phyloP scores from a whole-genome alignment of 208 protist species.

The Kentomonas sorsogonicus region DNA sequence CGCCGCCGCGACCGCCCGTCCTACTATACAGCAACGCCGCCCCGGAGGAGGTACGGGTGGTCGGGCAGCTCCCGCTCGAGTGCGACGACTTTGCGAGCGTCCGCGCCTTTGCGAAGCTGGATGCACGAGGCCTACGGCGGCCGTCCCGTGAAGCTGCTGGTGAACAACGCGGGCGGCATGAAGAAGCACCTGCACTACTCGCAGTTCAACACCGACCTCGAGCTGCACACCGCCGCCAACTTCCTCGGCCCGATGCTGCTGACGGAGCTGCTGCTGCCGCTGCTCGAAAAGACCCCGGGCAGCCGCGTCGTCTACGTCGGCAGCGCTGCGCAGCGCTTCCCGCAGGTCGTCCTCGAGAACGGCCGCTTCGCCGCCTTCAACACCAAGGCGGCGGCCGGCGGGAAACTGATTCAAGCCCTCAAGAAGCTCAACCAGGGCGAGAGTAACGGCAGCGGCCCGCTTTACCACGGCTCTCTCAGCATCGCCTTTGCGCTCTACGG shows the following conservation, averaged over 20 bases:
- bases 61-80: constrained; percentile 64
- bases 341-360: constrained; percentile 40
- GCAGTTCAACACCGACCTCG: constrained; percentile 34
- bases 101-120: constrained; percentile 46
- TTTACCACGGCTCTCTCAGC: constrained; percentile 16
- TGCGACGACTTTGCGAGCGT: constrained; percentile 74
- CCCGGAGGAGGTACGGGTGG: constrained; percentile 34
- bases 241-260: constrained; percentile 79
- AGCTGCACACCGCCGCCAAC: constrained; percentile 82
- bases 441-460: constrained; percentile 26
- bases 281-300: constrained; percentile 54
- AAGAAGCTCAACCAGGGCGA: constrained; percentile 58
- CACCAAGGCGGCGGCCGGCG: constrained; percentile 17
- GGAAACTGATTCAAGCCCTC: constrained; percentile 48
- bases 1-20: no score
- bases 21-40: no score
- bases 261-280: constrained; percentile 76
- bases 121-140: constrained; percentile 36
- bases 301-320: constrained; percentile 76
- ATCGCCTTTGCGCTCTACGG: constrained; percentile 72
- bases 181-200: constrained; percentile 43
- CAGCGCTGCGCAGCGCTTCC: constrained; percentile 69
- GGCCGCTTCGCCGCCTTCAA: background rate
- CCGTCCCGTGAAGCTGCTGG: constrained; percentile 70
- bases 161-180: constrained; percentile 89